Base-by-base conservation (phyloP, 1,284 basidiomycete genomes). In the Boletus subluridellus region DNA sequence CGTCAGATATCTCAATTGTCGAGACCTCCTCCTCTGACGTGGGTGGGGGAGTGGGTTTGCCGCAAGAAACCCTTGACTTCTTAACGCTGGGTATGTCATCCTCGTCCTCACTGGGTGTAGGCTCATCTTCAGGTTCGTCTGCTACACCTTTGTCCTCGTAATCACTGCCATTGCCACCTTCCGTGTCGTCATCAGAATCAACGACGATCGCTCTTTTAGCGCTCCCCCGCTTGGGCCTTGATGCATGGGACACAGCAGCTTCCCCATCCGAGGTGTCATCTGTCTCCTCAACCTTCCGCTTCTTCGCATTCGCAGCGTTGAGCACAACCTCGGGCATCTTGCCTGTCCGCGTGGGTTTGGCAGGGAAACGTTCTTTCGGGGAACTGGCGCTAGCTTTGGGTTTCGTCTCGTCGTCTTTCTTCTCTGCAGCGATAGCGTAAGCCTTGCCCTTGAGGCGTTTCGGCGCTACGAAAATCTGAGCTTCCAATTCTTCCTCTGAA, bases 401-500 rank as follows among this genome's bases (percentile, higher is more conserved):
- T 55, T 60, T 58, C 26, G 42, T 55, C 54, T 66, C 66, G 21
- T 72, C 63, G 2, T 68, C 67, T 37, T 74, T 69, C 55, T 72
- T 64, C 57, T 76, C 69, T 0, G 76, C 82, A 24, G 83, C 82
- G 26, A 86, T 79, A 47, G 82, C 81, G 67, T 89, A 89, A 7
- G 80, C 77, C 69, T 86, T 87, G 49, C 90, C 91, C 68, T 86
- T 89, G 45, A 91, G 76, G 28, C 90, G 82, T 67, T 90, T 92
- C 17, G 83, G 82, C 5, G 77, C 75, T 1, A 80, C 77, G 47
- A 82, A 77, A 26, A 76, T 73, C 15, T 78, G 75, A 6, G 79
- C 75, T 42, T 78, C 77, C 52, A 78, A 77, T 60, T 80, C 80
- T 49, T 79, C 78, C 64, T 77, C 79, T 81, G 58, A 32, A 58